Conservation (phyloP, 495 filamentous ascomycete genomes). For the Cryomyces antarcticus region DNA sequence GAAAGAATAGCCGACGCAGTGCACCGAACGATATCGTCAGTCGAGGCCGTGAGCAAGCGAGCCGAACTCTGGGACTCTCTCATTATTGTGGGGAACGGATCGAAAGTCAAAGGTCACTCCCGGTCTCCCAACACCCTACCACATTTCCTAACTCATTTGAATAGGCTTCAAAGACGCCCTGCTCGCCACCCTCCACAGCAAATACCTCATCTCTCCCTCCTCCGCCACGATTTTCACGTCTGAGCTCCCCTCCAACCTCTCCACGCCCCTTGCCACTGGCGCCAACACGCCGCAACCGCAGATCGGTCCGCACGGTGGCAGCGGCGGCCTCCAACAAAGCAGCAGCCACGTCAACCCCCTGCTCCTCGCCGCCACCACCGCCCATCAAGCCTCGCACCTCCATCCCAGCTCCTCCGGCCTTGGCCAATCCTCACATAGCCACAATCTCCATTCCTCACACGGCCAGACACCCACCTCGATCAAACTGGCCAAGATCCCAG, state of each 20-base stretch:
- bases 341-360: constrained; percentile 61
- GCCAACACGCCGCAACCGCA: constrained; percentile 69
- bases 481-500: constrained; percentile 54
- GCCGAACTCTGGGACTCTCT: constrained; percentile 77
- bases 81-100: constrained; percentile 74
- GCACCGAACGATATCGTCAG: constrained; percentile 56
- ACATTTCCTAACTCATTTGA: not conserved
- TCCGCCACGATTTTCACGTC: constrained; percentile 89
- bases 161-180: constrained; percentile 70
- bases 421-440: constrained; percentile 22
- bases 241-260: constrained; percentile 77
- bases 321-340: constrained; percentile 18
- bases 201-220: constrained; percentile 77
- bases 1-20: constrained; percentile 64
- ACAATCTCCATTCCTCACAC: constrained; percentile 44
- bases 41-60: constrained; percentile 60
- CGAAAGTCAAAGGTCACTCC: constrained; percentile 51
- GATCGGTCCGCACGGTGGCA: constrained; percentile 22
- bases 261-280: constrained; percentile 75
- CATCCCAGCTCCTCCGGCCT: constrained; percentile 15
- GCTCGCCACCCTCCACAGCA: constrained; percentile 51
- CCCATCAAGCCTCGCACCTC: constrained; percentile 27
- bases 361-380: constrained; percentile 75
- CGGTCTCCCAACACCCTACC: not conserved
- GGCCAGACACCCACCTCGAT: constrained; percentile 78